phyloP scores from a whole-genome alignment of 176 grass and related monocot species.

The Zea mays region Zm-B73-REFERENCE-NAM-5.0 NC_050101.1:148714501-148715000 shows the following conservation, averaged over 20 bases:
- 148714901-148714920: too few relatives aligned
- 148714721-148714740: not conserved
- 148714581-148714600: not conserved
- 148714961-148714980: too few relatives aligned
- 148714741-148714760: not conserved
- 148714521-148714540: constrained; percentile 28
- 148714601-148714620: not conserved
- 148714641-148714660: constrained; percentile 49
- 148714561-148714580: constrained; percentile 40
- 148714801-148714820: not conserved
- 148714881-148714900: too few relatives aligned
- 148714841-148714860: not conserved
- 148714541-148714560: constrained; percentile 4
- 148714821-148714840: not conserved
- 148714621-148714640: not conserved
- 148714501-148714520: not conserved
- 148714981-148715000: too few relatives aligned
- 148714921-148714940: too few relatives aligned
- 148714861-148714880: not conserved
- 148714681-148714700: not conserved
- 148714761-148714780: not conserved
- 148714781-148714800: not conserved
- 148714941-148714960: too few relatives aligned
- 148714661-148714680: constrained; percentile 30
- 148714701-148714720: not conserved